These are phyloP conservation scores for Spizellomyces sp. DNA, from an alignment of 192 early-diverging fungal genomes.

Conservation along the genomic window DNA sequence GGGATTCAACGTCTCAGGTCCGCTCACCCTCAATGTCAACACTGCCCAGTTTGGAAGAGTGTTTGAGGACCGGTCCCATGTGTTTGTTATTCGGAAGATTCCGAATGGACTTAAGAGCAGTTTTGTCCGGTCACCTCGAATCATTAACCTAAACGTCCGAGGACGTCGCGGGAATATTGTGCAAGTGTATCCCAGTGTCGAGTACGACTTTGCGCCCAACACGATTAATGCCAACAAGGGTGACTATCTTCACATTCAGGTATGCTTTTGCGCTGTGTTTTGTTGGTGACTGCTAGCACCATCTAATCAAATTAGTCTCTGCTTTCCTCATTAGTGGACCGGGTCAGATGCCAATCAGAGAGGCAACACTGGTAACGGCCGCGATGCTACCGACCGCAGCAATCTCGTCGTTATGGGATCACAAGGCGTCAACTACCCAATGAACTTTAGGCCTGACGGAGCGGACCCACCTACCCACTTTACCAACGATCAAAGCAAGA, in stretches of 20 bases:
- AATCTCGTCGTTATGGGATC: constrained; percentile 32
- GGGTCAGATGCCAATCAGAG: constrained; percentile 43
- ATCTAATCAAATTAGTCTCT: no score
- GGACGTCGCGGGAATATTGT: constrained; percentile 45
- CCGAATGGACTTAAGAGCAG: constrained; percentile 26
- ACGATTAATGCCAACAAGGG: constrained; percentile 13
- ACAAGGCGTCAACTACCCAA: constrained; percentile 33
- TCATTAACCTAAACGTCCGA: constrained; percentile 45
- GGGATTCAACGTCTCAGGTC: constrained; percentile 39
- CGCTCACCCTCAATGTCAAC: constrained; percentile 40
- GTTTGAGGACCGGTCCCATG: constrained; percentile 45
- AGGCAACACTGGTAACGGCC: constrained; percentile 40
- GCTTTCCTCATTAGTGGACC: constrained; percentile 32
- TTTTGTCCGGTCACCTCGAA: constrained; percentile 5
- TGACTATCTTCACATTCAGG: constrained; percentile 42
- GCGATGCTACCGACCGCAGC: constrained; percentile 38
- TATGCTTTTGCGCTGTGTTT: not conserved
- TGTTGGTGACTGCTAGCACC: not conserved
- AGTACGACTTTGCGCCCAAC: constrained; percentile 48
- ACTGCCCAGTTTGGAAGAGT: constrained; percentile 45
- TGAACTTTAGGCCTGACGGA: constrained; percentile 30
- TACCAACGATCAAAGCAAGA: constrained; percentile 32
- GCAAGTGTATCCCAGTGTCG: constrained; percentile 41
- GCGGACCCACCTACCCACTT: constrained; percentile 30
- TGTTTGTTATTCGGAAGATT: constrained; percentile 36